These are phyloP conservation scores for Saccharomycopsis capsularis DNA, from an alignment of 805 yeast genomes.

Conservation along the genomic window DNA sequence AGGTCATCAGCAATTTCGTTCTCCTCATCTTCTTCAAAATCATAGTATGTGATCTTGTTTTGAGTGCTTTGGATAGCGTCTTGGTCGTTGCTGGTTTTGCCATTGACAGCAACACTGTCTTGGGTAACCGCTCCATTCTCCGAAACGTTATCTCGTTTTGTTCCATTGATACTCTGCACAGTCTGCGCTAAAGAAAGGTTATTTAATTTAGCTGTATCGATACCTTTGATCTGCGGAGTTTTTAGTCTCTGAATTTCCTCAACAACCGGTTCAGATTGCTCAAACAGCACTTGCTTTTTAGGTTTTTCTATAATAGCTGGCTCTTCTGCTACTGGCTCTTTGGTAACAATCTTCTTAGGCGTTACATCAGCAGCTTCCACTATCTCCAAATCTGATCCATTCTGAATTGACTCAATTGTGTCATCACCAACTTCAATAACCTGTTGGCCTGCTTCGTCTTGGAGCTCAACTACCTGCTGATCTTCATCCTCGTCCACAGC, in stretches of 20 bases:
- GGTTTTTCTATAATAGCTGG: too few species aligned
- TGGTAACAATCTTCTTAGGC: too few species aligned
- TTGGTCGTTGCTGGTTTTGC: slow-evolving; percentile 5
- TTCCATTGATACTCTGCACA: too few species aligned
- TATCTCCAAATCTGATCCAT: slow-evolving; percentile 7
- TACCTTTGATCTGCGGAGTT: not conserved
- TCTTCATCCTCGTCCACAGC: not conserved
- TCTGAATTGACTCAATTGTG: too few species aligned
- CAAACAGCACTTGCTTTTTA: too few species aligned
- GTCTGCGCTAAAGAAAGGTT: too few species aligned
- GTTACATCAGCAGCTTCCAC: too few species aligned
- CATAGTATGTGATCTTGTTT: slow-evolving; percentile 35
- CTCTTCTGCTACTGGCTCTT: too few species aligned
- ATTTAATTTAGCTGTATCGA: too few species aligned
- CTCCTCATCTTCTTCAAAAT: slow-evolving; percentile 74
- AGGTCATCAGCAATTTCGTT: slow-evolving; percentile 56
- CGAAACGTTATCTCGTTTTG: not conserved
- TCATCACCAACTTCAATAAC: slow-evolving; percentile 15
- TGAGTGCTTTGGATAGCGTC: not conserved
- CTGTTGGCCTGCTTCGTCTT: slow-evolving; percentile 2
- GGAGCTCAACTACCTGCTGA: too few species aligned
- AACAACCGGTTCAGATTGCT: too few species aligned
- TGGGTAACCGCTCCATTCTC: slow-evolving; percentile 16
- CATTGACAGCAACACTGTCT: slow-evolving; percentile 20
- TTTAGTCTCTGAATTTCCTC: too few species aligned